These are phyloP conservation scores for Haematococcus sp. DNA, from an alignment of 139 green algal species.

Conservation along the genomic window DNA sequence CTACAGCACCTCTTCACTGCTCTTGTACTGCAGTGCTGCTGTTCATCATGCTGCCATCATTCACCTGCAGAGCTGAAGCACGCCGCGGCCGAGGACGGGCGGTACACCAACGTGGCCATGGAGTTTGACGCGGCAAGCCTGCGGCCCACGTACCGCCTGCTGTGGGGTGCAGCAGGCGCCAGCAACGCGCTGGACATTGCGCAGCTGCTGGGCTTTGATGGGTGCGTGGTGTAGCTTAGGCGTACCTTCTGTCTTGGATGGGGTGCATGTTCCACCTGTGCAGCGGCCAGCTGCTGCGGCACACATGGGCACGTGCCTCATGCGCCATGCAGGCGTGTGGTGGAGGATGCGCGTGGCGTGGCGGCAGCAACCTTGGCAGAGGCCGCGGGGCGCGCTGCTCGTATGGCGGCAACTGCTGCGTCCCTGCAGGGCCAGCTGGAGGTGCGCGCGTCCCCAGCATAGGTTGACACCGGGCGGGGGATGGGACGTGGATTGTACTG, in stretches of 20 bases:
- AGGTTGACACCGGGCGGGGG: no score
- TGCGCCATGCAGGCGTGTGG: constrained; percentile 12
- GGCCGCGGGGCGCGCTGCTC: neutral
- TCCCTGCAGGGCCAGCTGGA: constrained; percentile 2
- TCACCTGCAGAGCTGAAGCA: constrained; percentile 30
- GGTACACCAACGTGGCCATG: constrained; percentile 79
- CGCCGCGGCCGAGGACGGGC: constrained; percentile 18
- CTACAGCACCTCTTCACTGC: no score
- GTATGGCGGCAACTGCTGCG: constrained; percentile 8
- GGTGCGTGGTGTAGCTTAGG: constrained; percentile 10
- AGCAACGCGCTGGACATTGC: constrained; percentile 75
- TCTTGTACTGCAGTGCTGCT: no score
- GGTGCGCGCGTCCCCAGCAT: neutral
- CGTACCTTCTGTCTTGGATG: neutral
- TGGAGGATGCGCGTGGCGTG: constrained; percentile 26
- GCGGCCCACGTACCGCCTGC: constrained; percentile 79
- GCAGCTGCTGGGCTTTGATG: constrained; percentile 26
- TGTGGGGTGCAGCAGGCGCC: constrained; percentile 78
- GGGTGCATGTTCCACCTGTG: neutral
- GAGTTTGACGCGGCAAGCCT: constrained; percentile 83
- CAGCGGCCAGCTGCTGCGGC: no score
- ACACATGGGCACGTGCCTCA: no score
- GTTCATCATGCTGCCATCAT: no score
- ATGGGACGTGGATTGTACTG: no score
- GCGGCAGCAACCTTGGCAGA: constrained; percentile 6